Evolutionary conservation across 2,329 filamentous ascomycete species (phyloP).

Genomic region (Trichoderma asperellum): DNA sequence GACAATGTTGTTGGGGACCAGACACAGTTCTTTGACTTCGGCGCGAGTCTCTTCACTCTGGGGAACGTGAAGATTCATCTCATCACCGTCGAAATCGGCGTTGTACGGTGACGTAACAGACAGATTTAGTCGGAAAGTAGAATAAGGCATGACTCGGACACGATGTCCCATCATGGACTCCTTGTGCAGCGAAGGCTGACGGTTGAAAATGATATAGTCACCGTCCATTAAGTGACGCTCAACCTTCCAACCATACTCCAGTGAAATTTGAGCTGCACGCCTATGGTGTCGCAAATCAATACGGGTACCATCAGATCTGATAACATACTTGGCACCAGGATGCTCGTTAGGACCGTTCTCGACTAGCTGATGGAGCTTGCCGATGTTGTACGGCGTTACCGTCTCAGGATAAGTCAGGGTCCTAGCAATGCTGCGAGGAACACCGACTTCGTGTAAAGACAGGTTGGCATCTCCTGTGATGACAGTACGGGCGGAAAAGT

Average conservation of each 20-base stretch:
- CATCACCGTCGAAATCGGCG: conserved; percentile 98
- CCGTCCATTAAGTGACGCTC: conserved; percentile 95
- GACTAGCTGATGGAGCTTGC: conserved; percentile 85
- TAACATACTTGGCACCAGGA: conserved; percentile 94
- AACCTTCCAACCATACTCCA: conserved; percentile 98
- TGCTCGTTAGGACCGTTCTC: conserved; percentile 94
- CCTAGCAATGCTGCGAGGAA: conserved; percentile 88
- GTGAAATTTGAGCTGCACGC: conserved; percentile 78
- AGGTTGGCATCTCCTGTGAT: conserved; percentile 98
- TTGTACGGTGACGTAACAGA: conserved; percentile 99
- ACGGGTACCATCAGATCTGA: conserved; percentile 88
- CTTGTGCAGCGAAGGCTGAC: conserved; percentile 98
- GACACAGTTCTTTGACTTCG: conserved; percentile 90
- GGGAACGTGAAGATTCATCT: conserved; percentile 99
- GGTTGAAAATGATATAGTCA: conserved; percentile 99
- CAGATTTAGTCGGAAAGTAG: conserved; percentile 94
- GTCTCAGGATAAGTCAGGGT: conserved; percentile 96
- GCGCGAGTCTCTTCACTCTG: conserved; percentile 96
- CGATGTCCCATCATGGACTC: conserved; percentile 99
- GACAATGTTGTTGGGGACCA: conserved; percentile 98
- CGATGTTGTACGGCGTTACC: conserved; percentile 97
- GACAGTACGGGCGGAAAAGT: conserved; percentile 98
- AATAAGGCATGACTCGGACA: conserved; percentile 97
- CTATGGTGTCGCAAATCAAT: conserved; percentile 95
- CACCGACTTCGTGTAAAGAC: conserved; percentile 95